Evolutionary conservation across 2,329 filamentous ascomycete genomes (phyloP).

Genomic region (Neurospora sp.): DNA sequence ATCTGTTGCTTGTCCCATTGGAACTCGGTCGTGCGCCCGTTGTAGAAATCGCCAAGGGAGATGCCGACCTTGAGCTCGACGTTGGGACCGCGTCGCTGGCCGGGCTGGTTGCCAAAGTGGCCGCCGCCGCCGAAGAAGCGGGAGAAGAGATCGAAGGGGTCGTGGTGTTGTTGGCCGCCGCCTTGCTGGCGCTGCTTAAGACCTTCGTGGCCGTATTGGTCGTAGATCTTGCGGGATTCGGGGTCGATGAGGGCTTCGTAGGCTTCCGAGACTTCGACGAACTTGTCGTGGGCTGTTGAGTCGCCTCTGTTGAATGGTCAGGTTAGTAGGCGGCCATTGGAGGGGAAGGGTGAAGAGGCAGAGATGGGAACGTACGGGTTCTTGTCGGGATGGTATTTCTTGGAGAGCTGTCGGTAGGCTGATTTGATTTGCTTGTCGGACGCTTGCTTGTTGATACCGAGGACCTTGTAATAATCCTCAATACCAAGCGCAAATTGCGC

Average conservation of each 20-base stretch:
- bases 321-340: conserved; percentile 6
- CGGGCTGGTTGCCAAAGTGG: conserved; percentile 64
- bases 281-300: conserved; percentile 73
- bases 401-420: conserved; percentile 83
- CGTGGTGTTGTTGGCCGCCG: conserved; percentile 53
- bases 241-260: conserved; percentile 83
- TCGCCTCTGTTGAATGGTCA: conserved; percentile 48
- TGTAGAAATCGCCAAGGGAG: conserved; percentile 86
- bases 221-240: conserved; percentile 79
- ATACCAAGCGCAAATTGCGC: conserved; percentile 45
- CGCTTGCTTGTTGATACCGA: conserved; percentile 70
- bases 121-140: conserved; percentile 92
- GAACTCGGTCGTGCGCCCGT: conserved; percentile 76
- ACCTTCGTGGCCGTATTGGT: conserved; percentile 87
- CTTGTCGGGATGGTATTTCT: conserved; percentile 96
- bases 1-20: conserved; percentile 90
- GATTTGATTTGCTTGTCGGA: conserved; percentile 85
- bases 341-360: background rate
- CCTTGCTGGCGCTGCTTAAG: conserved; percentile 71
- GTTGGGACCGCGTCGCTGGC: conserved; percentile 73
- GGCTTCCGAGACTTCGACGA: conserved; percentile 87
- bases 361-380: conserved; percentile 60
- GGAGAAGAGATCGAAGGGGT: conserved; percentile 93
- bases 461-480: conserved; percentile 75
- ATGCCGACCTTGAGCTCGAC: conserved; percentile 78